Conservation (phyloP, 2,329 filamentous ascomycete genomes). For the Apiospora pterosperma region DNA sequence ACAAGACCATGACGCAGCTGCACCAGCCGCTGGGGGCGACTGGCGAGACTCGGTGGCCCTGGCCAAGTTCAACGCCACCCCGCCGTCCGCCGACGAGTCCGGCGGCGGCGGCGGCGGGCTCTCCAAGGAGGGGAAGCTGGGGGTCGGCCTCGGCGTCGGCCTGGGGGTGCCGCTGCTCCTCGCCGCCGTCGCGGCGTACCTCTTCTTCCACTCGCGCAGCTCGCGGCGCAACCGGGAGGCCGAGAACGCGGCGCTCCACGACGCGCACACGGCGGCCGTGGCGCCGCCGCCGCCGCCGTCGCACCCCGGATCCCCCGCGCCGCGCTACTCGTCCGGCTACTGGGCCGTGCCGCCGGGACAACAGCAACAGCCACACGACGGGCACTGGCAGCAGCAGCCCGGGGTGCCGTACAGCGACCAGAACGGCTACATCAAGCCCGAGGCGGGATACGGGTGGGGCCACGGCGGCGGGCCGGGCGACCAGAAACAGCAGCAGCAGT, state of each 20-base stretch:
- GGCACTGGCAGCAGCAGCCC: not conserved
- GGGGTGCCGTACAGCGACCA: not conserved
- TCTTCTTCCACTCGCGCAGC: conserved; percentile 7
- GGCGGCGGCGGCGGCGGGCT: conserved; percentile 4
- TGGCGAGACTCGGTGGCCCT: conserved; percentile 25
- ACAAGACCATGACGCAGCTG: conserved; percentile 24
- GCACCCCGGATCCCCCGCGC: conserved; percentile 2
- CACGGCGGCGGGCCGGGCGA: not conserved
- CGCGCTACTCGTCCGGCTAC: conserved; percentile 5
- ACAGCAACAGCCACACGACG: not conserved
- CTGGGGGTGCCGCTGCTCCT: conserved; percentile 22
- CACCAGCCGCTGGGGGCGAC: conserved; percentile 15
- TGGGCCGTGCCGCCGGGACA: not conserved
- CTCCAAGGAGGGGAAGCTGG: conserved; percentile 11
- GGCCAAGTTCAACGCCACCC: conserved; percentile 12
- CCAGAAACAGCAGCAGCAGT: not conserved
- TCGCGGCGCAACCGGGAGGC: not conserved
- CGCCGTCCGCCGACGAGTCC: not conserved
- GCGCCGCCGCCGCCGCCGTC: not conserved
- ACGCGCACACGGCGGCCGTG: not conserved
- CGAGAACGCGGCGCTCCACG: not conserved
- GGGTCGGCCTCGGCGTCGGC: conserved; percentile 19
- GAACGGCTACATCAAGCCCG: not conserved
- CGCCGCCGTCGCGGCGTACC: conserved; percentile 17
- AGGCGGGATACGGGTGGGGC: not conserved